Base-by-base conservation (phyloP, 148 eudicot species). In the Chenopodium album region DNA sequence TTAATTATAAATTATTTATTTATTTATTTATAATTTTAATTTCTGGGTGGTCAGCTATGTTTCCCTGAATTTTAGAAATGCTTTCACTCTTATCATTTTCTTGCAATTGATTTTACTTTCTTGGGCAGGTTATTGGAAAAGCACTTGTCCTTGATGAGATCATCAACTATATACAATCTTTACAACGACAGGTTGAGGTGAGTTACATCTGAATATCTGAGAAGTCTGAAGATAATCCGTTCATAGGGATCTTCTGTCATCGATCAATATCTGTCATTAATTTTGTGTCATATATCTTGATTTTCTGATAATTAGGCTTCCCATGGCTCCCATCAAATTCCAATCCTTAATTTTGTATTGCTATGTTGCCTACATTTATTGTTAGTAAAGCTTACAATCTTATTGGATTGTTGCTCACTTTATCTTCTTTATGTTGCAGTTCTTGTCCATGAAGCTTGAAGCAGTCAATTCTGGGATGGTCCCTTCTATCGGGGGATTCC, bases 401-500 rank as follows among this genome's bases (percentile, higher is more conserved):
- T 50, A 50, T 50, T 50, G 19, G 22, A 7, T 29, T 26, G 6
- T 67, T 66, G 70, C 34, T 4, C 32, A 8, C 70, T 66, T 66
- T 62, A 74, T 81, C 28, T 41, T 78, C 26, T 71, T 68, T 62
- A 29, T 80, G 37, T 73, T 85, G 79, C 87, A 94, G 98, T 94
- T 94, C 87, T 86, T 94, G 86, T 94, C 98, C 41, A 94, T 94
- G 98, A 94, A 94, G 89, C 93, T 92, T 70, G 98, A 91, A 87
- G 90, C 96, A 29, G 93, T 94, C 75, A 92, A 91, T 85, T 87
- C 96, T 41, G 90, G 91, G 83, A 87, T 88, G 86, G 81, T 78
- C 29, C 88, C 92, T 9, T 77, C 90, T 13, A 80, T 85, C 2
- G 92, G 86, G 75, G 90, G 87, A 44, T 91, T 89, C 85, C 87